Evolutionary conservation across 2,329 filamentous ascomycete genomes (phyloP).

Genomic region (Aspergillus neoniger): DNA sequence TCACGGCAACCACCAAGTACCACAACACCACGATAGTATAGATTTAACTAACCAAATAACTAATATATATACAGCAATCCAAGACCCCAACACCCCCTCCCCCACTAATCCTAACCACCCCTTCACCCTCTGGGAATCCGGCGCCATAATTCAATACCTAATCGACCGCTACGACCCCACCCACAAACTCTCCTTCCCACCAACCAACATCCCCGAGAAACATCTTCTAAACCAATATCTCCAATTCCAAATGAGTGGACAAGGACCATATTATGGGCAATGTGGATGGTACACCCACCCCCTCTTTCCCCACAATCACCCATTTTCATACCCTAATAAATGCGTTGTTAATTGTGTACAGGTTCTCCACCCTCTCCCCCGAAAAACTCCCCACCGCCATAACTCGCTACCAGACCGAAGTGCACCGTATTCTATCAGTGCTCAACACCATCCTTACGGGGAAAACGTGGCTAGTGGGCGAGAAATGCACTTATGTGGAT

Average conservation of each 20-base stretch:
- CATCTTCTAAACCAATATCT: conserved; percentile 10
- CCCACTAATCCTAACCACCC: background rate
- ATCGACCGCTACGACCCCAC: conserved; percentile 22
- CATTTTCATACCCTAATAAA: too few relatives aligned
- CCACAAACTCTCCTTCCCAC: conserved; percentile 1
- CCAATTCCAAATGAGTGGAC: conserved; percentile 11
- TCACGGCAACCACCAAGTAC: background rate
- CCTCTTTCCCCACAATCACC: background rate
- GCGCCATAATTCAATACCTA: conserved; percentile 54
- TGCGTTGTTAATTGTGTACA: background rate
- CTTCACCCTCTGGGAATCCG: conserved; percentile 29
- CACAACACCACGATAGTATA: background rate
- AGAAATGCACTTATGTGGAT: conserved; percentile 10
- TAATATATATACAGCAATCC: background rate
- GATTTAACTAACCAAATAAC: background rate
- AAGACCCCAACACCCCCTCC: background rate
- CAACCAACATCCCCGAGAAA: background rate
- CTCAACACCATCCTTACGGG: background rate
- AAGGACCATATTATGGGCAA: conserved; percentile 13
- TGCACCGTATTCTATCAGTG: background rate
- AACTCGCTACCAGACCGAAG: conserved; percentile 2
- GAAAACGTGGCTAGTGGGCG: conserved; percentile 4
- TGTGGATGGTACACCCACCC: conserved; percentile 1
- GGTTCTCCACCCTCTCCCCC: conserved; percentile 4
- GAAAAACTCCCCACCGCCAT: conserved; percentile 2